Evolutionary conservation across 2,329 filamentous ascomycete genomes (phyloP).

Genomic region (Penicillium sp.): DNA sequence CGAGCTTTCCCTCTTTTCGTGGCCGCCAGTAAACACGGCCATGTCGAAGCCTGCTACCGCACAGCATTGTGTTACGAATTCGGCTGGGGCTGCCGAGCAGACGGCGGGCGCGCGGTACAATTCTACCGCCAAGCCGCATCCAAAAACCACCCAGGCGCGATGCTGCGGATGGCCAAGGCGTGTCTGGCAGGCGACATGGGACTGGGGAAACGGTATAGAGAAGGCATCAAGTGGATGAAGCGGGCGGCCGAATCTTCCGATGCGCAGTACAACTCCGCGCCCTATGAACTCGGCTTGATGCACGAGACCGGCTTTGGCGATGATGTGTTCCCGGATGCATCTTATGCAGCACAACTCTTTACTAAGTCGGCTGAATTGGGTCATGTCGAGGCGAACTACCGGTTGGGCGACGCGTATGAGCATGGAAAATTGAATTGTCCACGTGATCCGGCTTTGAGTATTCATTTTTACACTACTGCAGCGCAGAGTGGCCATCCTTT

Average conservation of each 20-base stretch:
- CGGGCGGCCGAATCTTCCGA: constrained; percentile 86
- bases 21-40: constrained; percentile 90
- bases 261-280: constrained; percentile 82
- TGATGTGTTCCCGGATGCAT: constrained; percentile 85
- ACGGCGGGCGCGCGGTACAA: constrained; percentile 85
- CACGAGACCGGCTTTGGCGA: constrained; percentile 93
- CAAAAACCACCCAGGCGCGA: constrained; percentile 91
- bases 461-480: constrained; percentile 94
- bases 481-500: constrained; percentile 76
- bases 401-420: constrained; percentile 95
- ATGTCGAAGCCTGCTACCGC: constrained; percentile 91
- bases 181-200: constrained; percentile 88
- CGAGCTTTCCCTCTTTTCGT: constrained; percentile 89
- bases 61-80: constrained; percentile 95
- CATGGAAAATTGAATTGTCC: constrained; percentile 84
- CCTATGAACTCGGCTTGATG: constrained; percentile 80
- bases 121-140: constrained; percentile 86
- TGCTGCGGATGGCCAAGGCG: constrained; percentile 84
- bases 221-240: constrained; percentile 95
- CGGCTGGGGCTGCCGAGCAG: constrained; percentile 89
- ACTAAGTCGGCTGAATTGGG: constrained; percentile 91
- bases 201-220: constrained; percentile 72
- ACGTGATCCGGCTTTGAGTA: constrained; percentile 82
- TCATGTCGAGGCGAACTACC: constrained; percentile 76
- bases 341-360: constrained; percentile 87